These are phyloP conservation scores for Daldinia sp. DNA, from an alignment of 2,329 filamentous ascomycete species.

Conservation along the genomic window DNA sequence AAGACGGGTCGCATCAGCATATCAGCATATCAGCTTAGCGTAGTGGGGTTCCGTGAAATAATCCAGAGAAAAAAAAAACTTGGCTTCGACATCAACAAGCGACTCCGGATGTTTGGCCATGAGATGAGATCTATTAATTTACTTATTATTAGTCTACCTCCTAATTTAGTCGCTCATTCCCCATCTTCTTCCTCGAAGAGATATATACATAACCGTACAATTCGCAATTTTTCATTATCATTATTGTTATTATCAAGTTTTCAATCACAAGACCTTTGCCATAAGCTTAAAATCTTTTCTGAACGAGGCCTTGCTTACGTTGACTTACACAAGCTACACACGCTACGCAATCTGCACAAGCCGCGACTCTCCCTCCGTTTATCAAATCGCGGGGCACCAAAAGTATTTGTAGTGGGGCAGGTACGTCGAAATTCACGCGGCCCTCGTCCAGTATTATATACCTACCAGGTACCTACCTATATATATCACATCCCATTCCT, in stretches of 20 bases:
- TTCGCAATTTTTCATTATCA: neutral
- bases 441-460: conserved; percentile 9
- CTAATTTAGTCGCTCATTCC: conserved; percentile 38
- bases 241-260: neutral
- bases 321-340: neutral
- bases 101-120: conserved; percentile 24
- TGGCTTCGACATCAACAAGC: conserved; percentile 4
- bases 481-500: conserved; percentile 3
- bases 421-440: conserved; percentile 28
- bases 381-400: conserved; percentile 32
- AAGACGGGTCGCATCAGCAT: conserved; percentile 7
- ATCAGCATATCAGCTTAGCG: too few species aligned
- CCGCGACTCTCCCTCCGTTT: conserved; percentile 20
- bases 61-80: conserved; percentile 22
- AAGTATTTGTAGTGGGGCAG: conserved; percentile 34
- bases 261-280: neutral
- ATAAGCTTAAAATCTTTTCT: conserved; percentile 1
- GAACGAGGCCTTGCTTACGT: neutral
- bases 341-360: neutral
- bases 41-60: conserved; percentile 17
- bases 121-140: conserved; percentile 29
- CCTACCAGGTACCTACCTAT: too few species aligned
- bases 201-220: conserved; percentile 10
- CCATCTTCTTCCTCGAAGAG: conserved; percentile 23
- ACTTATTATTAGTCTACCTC: too few species aligned